Evolutionary conservation across 768 basidiomycete species (phyloP), one percentile per base, ranked within the genome.

Genomic region (Pleurotus salmoneostramineus): DNA sequence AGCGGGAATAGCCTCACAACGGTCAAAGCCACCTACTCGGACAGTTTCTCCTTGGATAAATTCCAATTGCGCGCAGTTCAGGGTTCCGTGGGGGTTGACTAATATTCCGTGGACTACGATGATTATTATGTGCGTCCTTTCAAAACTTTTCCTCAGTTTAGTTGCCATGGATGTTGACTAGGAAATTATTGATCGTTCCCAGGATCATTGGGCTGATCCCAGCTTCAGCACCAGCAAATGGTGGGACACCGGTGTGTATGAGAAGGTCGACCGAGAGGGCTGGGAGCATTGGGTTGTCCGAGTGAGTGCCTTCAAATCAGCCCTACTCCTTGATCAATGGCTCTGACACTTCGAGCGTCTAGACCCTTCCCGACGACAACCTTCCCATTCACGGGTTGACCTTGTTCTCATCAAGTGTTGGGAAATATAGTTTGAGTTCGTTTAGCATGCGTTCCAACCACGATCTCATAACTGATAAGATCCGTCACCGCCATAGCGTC

Each of bases 91-190:
- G 50, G 50, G 4, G 50, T 35, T n/a, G 32, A 51, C 11, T n/a
- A n/a, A n/a, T 51, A 34, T 21, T 51, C 50, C n/a, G 50, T 51
- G 14, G 50, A 51, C 14, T 51, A 51, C 50, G 36, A 51, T 12
- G 50, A 51, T 35, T 33, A 36, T 27, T 51, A 51, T 3, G 50
- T 51, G 27, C 12, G 50, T 36, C n/a, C 12, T 34, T 4, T 51
- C 36, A 40, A n/a, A n/a, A n/a, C n/a, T n/a, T 40, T 40, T 6
- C 37, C 37, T 34, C 33, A 51, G 12, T 33, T 6, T 49, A 49
- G 15, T 49, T 32, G 7, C 17, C 14, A 5, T 14, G 14, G 17
- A 27, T 49, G 14, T 4, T 31, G 21, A 6, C 48, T 31, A 21
- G 32, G 6, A n/a, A n/a, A n/a, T n/a, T n/a, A n/a, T n/a, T n/a